A percentile compares a stretch with the other conserved stretches of the same genome.
Evolutionary conservation across 2,329 filamentous ascomycete species (phyloP).

Genomic region (Mycogone perniciosa): DNA sequence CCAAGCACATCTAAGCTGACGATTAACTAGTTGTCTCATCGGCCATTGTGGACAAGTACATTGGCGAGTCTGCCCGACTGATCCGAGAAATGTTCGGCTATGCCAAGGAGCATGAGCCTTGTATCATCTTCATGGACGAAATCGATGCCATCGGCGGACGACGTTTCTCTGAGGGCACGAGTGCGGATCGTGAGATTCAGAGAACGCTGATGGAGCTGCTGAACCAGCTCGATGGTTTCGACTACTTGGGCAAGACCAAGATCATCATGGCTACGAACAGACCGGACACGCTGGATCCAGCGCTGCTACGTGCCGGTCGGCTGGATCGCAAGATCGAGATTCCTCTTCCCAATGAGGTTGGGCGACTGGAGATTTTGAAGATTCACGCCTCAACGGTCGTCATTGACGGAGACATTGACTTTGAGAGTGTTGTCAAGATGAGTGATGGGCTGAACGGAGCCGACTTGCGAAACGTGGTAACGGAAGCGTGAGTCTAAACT

Average conservation of each 20-base stretch:
- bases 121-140: constrained; percentile 99
- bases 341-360: constrained; percentile 92
- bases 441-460: constrained; percentile 96
- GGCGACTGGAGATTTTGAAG: constrained; percentile 93
- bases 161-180: constrained; percentile 94
- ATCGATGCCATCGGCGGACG: constrained; percentile 98
- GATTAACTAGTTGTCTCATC: constrained; percentile 76
- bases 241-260: constrained; percentile 98
- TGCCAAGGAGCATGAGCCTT: constrained; percentile 97
- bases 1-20: constrained; percentile 17
- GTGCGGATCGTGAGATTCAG: constrained; percentile 96
- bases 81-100: constrained; percentile 99
- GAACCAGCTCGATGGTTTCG: constrained; percentile 97
- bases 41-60: constrained; percentile 99
- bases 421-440: constrained; percentile 99
- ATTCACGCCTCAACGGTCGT: constrained; percentile 86
- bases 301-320: constrained; percentile 83
- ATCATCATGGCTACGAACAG: constrained; percentile 99
- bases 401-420: constrained; percentile 92
- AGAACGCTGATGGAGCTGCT: constrained; percentile 97
- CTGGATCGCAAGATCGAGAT: constrained; percentile 98
- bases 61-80: constrained; percentile 92
- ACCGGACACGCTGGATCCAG: constrained; percentile 91
- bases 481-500: constrained; percentile 73
- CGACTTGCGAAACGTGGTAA: constrained; percentile 95